Evolutionary conservation across 2,329 filamentous ascomycete genomes (phyloP).

Genomic region (Tolypocladium pustulatum): DNA sequence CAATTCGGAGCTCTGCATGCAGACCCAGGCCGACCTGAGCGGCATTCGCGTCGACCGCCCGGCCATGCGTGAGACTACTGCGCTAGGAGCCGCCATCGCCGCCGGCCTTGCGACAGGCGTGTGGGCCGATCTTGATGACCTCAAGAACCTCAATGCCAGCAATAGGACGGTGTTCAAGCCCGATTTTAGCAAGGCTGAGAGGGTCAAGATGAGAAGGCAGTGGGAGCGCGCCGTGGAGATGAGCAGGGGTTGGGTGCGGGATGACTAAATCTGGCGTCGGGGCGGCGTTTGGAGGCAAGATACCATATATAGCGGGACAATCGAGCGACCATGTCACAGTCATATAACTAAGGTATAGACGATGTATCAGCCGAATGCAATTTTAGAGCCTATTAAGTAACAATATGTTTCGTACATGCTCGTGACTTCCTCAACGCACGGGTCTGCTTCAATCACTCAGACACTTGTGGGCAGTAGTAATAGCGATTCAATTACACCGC

Average conservation of each 20-base stretch:
- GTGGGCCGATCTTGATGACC: conserved; percentile 65
- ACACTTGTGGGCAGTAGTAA: background rate
- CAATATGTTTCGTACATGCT: background rate
- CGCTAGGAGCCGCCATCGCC: conserved; percentile 78
- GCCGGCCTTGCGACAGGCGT: conserved; percentile 75
- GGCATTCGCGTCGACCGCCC: conserved; percentile 75
- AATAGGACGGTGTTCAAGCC: conserved; percentile 63
- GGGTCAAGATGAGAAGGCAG: conserved; percentile 31
- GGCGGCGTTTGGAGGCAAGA: background rate
- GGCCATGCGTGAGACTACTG: conserved; percentile 82
- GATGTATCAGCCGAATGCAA: background rate
- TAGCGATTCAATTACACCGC: background rate
- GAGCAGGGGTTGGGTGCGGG: conserved; percentile 42
- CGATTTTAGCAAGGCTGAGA: conserved; percentile 37
- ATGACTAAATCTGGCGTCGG: conserved; percentile 5
- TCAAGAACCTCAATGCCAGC: conserved; percentile 61
- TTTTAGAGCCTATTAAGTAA: background rate
- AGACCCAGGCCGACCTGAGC: conserved; percentile 79
- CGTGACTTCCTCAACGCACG: background rate
- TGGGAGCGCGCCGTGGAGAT: conserved; percentile 51
- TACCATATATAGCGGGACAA: conserved; percentile 1
- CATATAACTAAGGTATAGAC: background rate
- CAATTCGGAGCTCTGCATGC: conserved; percentile 84
- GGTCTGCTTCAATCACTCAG: background rate
- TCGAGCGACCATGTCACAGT: background rate